A percentile compares a stretch with the other conserved stretches of the same genome.
Conservation (phyloP, 1,284 basidiomycete species). For the Erythrobasidium hasegawianum region DNA sequence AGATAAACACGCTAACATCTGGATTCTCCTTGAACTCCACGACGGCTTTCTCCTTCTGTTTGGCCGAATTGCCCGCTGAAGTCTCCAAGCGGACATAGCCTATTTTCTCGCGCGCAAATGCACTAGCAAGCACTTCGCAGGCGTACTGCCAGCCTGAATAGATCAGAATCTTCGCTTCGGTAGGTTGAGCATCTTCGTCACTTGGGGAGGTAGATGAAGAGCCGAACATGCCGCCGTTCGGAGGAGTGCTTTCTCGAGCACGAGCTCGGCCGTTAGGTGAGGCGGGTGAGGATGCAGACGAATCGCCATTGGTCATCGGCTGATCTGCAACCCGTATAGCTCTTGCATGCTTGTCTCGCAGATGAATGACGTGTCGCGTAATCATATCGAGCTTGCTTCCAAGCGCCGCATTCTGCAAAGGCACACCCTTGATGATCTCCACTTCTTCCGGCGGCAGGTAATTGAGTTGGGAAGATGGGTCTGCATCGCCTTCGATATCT, state of each 20-base stretch:
- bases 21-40: constrained; percentile 40
- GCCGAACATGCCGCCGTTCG: not conserved
- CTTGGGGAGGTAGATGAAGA: not conserved
- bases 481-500: not conserved
- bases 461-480: constrained; percentile 27
- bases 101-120: constrained; percentile 39
- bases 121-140: constrained; percentile 36
- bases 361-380: constrained; percentile 38
- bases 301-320: not conserved
- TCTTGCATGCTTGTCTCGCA: constrained; percentile 27
- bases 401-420: constrained; percentile 14
- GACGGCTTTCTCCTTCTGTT: constrained; percentile 39
- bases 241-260: not conserved
- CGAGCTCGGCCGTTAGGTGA: not conserved
- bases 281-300: not conserved
- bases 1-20: constrained; percentile 40
- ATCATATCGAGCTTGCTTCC: constrained; percentile 40
- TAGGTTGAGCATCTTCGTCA: not conserved
- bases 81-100: constrained; percentile 40
- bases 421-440: constrained; percentile 16
- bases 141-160: constrained; percentile 41
- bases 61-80: not conserved
- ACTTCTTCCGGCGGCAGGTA: constrained; percentile 26
- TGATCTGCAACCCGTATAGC: constrained; percentile 18
- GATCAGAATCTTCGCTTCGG: constrained; percentile 42